A percentile compares a stretch with the other conserved stretches of the same genome.
phyloP scores from a whole-genome alignment of 306 rosid species.

The Ormosia semicastrata region DNA sequence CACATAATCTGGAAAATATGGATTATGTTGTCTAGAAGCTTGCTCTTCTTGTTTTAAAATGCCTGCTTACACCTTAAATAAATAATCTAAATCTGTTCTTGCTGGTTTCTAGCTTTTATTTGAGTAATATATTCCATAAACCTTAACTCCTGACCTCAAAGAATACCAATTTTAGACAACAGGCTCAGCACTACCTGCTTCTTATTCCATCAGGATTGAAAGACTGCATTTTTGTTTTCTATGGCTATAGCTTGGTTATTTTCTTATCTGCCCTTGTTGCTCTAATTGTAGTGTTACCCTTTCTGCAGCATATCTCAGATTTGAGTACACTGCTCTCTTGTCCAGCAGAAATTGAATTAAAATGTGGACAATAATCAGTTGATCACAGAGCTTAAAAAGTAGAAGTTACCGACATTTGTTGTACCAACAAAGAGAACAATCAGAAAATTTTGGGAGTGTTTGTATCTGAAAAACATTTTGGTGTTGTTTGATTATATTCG shows the following conservation, averaged over 20 bases:
- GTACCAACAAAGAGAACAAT: neutral
- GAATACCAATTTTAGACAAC: neutral
- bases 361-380: neutral
- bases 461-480: neutral
- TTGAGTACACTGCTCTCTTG: neutral
- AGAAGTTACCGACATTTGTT: neutral
- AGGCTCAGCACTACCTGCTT: neutral
- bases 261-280: conserved; percentile 12
- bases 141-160: neutral
- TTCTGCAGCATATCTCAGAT: conserved; percentile 41
- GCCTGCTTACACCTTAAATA: neutral
- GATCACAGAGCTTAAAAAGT: conserved; percentile 4
- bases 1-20: neutral
- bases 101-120: neutral
- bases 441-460: neutral
- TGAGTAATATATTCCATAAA: neutral
- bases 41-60: neutral
- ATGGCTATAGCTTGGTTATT: neutral
- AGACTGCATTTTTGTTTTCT: neutral
- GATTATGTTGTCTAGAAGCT: neutral
- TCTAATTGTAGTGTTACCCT: conserved; percentile 14
- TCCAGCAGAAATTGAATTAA: neutral
- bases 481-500: conserved; percentile 7
- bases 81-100: neutral
- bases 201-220: neutral